Conservation (phyloP, 768 basidiomycete genomes). For the Lactarius quietus region DNA sequence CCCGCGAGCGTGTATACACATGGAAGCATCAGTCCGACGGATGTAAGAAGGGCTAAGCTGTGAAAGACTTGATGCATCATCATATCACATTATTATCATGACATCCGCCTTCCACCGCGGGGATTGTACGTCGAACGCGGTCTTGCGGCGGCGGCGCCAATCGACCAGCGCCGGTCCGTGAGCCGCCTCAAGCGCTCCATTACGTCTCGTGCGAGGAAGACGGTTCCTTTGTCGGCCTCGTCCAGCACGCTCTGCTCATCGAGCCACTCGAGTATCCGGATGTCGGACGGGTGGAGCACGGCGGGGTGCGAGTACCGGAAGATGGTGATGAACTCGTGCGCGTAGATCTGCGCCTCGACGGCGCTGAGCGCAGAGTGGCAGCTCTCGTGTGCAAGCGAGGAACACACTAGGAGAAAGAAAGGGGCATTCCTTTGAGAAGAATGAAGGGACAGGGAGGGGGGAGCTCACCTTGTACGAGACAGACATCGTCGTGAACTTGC, state of each 20-base stretch:
- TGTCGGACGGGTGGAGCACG: conserved; percentile 35
- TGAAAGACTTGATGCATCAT: not conserved
- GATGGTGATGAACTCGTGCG: conserved; percentile 40
- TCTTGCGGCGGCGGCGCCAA: not conserved
- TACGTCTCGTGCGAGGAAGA: conserved; percentile 36
- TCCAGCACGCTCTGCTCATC: conserved; percentile 31
- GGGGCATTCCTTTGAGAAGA: not conserved
- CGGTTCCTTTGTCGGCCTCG: conserved; percentile 37
- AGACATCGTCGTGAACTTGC: conserved; percentile 25
- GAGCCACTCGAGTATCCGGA: conserved; percentile 36
- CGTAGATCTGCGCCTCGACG: conserved; percentile 35
- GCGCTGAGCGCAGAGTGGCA: conserved; percentile 32
- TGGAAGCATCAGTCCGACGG: not conserved
- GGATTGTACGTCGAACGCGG: not conserved
- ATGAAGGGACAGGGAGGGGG: not conserved
- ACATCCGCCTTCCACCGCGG: conserved; percentile 13
- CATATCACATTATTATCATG: not conserved
- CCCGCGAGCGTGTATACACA: not conserved
- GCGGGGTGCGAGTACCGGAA: conserved; percentile 38
- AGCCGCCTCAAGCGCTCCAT: conserved; percentile 35
- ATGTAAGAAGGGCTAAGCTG: not conserved
- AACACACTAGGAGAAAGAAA: not conserved
- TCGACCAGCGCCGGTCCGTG: conserved; percentile 24
- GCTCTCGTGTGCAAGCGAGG: conserved; percentile 20
- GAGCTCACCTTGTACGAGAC: conserved; percentile 27